Evolutionary conservation across 768 basidiomycete genomes (phyloP).

Genomic region (Rubroboletus satanas): DNA sequence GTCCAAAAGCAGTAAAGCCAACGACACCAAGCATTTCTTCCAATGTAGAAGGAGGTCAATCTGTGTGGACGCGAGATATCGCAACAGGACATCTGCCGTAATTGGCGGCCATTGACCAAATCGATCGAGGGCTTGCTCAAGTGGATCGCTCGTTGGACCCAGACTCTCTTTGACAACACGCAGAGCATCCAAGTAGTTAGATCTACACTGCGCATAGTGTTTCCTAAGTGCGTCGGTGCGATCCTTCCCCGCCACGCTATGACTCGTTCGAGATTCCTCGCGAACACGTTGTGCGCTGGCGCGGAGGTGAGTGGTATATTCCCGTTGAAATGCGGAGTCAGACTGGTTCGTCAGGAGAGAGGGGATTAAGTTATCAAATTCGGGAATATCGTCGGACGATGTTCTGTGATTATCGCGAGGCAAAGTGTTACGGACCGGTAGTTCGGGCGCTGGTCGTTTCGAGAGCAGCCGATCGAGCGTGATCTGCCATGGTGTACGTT

Average conservation of each 20-base stretch:
- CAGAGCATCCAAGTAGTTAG: background rate
- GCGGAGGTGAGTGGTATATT: conserved; percentile 8
- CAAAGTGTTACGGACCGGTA: background rate
- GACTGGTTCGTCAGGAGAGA: background rate
- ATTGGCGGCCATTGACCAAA: conserved; percentile 33
- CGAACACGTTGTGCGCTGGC: background rate
- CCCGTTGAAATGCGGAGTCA: background rate
- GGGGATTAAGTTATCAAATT: background rate
- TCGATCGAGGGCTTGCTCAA: conserved; percentile 2
- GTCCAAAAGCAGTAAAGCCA: too few relatives aligned
- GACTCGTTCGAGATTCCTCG: background rate
- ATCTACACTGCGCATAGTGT: conserved; percentile 1
- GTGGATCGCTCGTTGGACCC: conserved; percentile 3
- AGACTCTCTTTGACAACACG: background rate
- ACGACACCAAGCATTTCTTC: too few relatives aligned
- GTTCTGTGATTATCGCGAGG: background rate
- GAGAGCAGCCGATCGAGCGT: background rate
- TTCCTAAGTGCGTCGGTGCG: background rate
- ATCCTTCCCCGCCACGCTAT: background rate
- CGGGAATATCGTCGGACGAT: background rate
- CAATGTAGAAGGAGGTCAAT: too few relatives aligned
- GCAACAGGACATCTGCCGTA: background rate
- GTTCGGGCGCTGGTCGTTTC: background rate
- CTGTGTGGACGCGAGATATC: too few relatives aligned
- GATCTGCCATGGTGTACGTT: background rate